phyloP scores from a whole-genome alignment of 176 grass and related monocot genomes.

The Bonia amplexicaulis region DNA sequence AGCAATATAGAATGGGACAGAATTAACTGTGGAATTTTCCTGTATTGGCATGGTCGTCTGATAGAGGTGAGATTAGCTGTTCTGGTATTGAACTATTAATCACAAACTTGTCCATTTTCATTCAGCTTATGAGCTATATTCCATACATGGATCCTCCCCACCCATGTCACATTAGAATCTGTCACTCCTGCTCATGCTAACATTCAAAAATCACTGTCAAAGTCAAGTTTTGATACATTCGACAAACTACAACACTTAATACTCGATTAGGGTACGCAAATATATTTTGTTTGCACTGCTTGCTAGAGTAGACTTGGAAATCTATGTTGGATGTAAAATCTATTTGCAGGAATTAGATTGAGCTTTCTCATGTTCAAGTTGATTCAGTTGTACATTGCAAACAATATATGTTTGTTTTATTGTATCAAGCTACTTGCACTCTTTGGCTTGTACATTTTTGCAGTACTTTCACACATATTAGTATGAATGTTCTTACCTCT shows the following conservation, averaged over 20 bases:
- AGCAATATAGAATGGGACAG: constrained; percentile 80
- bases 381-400: constrained; percentile 9
- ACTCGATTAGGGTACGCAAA: neutral
- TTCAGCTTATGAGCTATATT: neutral
- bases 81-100: neutral
- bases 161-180: neutral
- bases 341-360: neutral
- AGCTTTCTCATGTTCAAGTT: neutral
- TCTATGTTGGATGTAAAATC: neutral
- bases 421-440: neutral
- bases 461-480: constrained; percentile 3
- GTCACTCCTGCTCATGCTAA: neutral
- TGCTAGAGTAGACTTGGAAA: constrained; percentile 11
- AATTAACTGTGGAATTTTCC: constrained; percentile 76
- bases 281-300: neutral
- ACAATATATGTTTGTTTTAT: neutral
- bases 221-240: neutral
- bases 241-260: neutral
- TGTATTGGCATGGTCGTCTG: constrained; percentile 87
- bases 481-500: constrained; percentile 3
- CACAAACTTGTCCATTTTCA: neutral
- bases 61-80: constrained; percentile 57
- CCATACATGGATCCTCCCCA: neutral
- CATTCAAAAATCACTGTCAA: neutral
- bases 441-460: neutral